These are phyloP conservation scores for Medicago lupulina DNA, from an alignment of 306 rosid genomes.

Conservation along the genomic window DNA sequence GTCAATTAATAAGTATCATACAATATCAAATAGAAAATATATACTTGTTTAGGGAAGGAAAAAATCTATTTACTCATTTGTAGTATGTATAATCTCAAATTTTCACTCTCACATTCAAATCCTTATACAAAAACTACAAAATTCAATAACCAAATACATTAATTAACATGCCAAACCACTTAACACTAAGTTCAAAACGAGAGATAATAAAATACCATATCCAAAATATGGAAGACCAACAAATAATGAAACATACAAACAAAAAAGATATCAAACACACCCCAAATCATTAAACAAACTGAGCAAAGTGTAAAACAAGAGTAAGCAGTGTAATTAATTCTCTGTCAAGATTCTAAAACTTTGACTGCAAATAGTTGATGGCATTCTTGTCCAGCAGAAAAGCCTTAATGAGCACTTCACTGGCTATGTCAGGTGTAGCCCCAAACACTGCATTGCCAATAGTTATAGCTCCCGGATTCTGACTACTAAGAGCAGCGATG, in stretches of 20 bases:
- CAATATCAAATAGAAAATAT: too few species aligned
- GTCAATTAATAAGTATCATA: too few species aligned
- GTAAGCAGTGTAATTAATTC: neutral
- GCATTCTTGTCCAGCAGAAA: conserved; percentile 32
- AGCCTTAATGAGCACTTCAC: conserved; percentile 37
- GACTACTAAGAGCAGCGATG: conserved; percentile 49
- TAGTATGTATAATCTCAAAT: neutral
- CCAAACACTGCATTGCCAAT: conserved; percentile 51
- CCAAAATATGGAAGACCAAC: too few species aligned
- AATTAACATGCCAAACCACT: neutral
- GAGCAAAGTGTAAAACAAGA: neutral
- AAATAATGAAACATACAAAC: neutral
- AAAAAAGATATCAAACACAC: neutral
- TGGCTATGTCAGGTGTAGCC: conserved; percentile 35
- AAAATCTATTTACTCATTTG: too few species aligned
- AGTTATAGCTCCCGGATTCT: conserved; percentile 48
- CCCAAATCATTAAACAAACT: neutral
- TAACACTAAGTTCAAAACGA: too few species aligned
- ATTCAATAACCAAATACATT: neutral
- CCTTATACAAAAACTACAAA: neutral
- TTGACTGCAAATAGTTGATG: conserved; percentile 34
- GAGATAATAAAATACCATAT: too few species aligned
- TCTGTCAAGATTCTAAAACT: conserved; percentile 34
- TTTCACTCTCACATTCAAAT: neutral
- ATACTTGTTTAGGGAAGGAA: too few species aligned